Percentiles rank a stretch among this genome's conserved stretches.
Evolutionary conservation across 139 green algal species (phyloP).

Genomic region (Haematococcus sp.): DNA sequence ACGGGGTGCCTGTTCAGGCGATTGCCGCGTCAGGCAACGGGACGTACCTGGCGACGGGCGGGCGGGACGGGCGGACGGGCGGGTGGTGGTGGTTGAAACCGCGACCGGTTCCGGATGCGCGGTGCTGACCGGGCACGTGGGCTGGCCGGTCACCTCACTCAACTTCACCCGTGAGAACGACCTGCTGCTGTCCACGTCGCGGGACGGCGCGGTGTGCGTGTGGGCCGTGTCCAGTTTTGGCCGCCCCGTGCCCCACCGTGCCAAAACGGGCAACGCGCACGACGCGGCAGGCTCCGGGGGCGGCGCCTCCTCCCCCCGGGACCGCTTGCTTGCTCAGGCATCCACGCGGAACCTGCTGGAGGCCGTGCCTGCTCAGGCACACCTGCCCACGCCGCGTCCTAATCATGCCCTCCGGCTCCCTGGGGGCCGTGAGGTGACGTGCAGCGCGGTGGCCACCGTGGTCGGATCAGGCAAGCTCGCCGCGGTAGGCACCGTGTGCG

Average conservation of each 20-base stretch:
- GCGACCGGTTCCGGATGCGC: neutral
- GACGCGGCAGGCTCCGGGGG: too few species aligned
- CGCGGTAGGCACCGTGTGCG: neutral
- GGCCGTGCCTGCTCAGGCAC: too few species aligned
- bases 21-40: constrained; percentile 15
- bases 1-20: constrained; percentile 15
- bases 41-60: constrained; percentile 9
- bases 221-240: constrained; percentile 11
- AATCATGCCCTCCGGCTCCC: too few species aligned
- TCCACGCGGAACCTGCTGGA: neutral
- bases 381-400: too few species aligned
- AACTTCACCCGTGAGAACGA: constrained; percentile 27
- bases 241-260: neutral
- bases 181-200: constrained; percentile 17
- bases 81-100: constrained; percentile 15
- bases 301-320: neutral
- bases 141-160: constrained; percentile 19
- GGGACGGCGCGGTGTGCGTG: constrained; percentile 23
- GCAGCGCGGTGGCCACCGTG: too few species aligned
- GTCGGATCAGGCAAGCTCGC: neutral
- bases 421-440: too few species aligned
- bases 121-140: constrained; percentile 6
- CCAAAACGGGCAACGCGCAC: too few species aligned
- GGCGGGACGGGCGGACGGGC: constrained; percentile 22
- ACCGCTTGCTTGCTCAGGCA: neutral